phyloP scores from a whole-genome alignment of 805 yeast species.

The Kodamaea fukazawae region DNA sequence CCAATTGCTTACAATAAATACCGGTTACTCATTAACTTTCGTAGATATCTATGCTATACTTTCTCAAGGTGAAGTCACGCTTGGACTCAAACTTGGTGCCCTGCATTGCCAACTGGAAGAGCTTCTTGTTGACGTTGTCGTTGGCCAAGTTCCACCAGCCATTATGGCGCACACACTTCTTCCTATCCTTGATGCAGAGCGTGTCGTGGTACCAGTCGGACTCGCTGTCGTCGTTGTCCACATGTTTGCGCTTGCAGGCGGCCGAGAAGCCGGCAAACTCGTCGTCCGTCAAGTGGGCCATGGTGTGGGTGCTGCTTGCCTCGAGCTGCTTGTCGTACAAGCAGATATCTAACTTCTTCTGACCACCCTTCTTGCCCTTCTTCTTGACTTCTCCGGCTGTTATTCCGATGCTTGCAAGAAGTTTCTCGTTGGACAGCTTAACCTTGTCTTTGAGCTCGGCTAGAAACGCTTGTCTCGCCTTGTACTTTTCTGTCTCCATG shows the following conservation, averaged over 20 bases:
- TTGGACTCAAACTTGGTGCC: slow-evolving; percentile 27
- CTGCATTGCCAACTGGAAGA: slow-evolving; percentile 34
- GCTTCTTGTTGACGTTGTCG: slow-evolving; percentile 30
- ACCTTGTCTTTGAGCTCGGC: slow-evolving; percentile 34
- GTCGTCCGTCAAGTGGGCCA: neutral
- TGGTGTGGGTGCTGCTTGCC: neutral
- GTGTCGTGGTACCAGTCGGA: slow-evolving; percentile 14
- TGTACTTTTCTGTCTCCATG: slow-evolving; percentile 12
- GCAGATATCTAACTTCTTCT: slow-evolving; percentile 49
- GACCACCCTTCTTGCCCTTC: slow-evolving; percentile 16
- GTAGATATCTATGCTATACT: slow-evolving; percentile 34
- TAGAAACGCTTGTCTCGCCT: slow-evolving; percentile 22
- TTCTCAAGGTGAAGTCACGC: slow-evolving; percentile 29
- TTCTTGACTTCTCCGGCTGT: slow-evolving; percentile 14
- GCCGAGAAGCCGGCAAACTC: slow-evolving; percentile 5
- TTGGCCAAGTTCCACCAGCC: slow-evolving; percentile 45
- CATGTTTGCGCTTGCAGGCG: slow-evolving; percentile 5
- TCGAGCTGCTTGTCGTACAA: slow-evolving; percentile 43
- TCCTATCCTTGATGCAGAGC: slow-evolving; percentile 51
- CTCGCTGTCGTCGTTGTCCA: slow-evolving; percentile 14
- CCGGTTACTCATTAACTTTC: slow-evolving; percentile 10
- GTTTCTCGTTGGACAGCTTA: slow-evolving; percentile 36
- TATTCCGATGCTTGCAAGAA: slow-evolving; percentile 10
- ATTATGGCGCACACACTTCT: slow-evolving; percentile 54
- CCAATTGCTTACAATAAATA: neutral